These are phyloP conservation scores for Wallacemonas sp. DNA, from an alignment of 208 protist species.

Conservation along the genomic window DNA sequence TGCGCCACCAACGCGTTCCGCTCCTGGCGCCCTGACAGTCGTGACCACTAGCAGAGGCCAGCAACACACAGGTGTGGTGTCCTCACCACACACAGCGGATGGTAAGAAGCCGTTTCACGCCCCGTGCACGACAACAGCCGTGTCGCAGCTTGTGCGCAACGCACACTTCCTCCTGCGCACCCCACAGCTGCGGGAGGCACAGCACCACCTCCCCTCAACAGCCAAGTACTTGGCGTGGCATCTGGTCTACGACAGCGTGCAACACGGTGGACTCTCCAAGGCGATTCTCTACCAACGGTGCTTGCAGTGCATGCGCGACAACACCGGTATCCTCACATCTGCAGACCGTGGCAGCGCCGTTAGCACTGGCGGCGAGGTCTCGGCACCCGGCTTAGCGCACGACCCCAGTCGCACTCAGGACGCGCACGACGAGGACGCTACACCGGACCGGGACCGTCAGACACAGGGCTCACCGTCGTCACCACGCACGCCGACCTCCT, in stretches of 20 bases:
- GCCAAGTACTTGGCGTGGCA: slow-evolving; percentile 13
- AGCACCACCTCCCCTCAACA: neutral
- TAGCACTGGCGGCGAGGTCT: neutral
- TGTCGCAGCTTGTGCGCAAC: neutral
- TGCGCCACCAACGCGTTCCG: too few species aligned
- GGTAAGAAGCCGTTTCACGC: neutral
- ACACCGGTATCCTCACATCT: slow-evolving; percentile 3
- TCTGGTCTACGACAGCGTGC: slow-evolving; percentile 10
- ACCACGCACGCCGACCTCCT: too few species aligned
- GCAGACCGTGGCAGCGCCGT: neutral
- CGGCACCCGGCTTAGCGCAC: neutral
- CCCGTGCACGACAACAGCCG: neutral
- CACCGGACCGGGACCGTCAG: too few species aligned
- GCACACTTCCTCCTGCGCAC: neutral
- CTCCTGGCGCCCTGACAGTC: too few species aligned
- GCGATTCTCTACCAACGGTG: neutral
- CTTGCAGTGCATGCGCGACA: neutral
- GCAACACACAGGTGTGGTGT: too few species aligned
- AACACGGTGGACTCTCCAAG: neutral
- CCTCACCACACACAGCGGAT: too few species aligned
- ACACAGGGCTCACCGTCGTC: too few species aligned
- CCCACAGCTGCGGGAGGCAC: neutral
- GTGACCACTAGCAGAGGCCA: too few species aligned
- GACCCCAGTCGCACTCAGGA: too few species aligned
- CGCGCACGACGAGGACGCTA: too few species aligned